Base-by-base conservation (phyloP, 176 grass and related monocot species). In the Secale cereale region DNA sequence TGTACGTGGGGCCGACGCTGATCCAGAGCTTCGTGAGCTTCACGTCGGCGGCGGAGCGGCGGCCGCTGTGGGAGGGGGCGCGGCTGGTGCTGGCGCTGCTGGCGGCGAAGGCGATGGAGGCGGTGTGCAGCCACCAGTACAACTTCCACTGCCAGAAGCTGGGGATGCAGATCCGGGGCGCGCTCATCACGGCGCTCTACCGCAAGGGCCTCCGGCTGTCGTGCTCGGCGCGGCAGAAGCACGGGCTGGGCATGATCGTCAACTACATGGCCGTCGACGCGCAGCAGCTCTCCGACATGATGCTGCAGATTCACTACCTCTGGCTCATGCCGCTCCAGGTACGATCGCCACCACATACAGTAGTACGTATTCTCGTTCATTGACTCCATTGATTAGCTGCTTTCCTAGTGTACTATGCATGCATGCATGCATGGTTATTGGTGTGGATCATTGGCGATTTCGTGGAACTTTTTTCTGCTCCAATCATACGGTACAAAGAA, bases 221-320 rank as follows among this genome's bases (percentile, higher is more conserved):
- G 3, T 94, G 97, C 83, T 91, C 91, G 0, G 93, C 97, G 1
- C 30, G 97, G 11, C 97, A 99, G 78, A 35, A 41, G 8, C 97
- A 99, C 54, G 97, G 97, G 1, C 83, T 99, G 2, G 97, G 97
- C 65, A 96, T 94, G 90, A 99, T 99, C 80, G 93, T 99, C 56
- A 99, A 99, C 86, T 95, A 95, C 87, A 99, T 99, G 97, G 93
- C 97, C 52, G 97, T 99, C 20, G 97, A 99, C 73, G 97, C 97
- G 27, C 97, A 99, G 92, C 97, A 99, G 85, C 86, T 99, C 2
- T 87, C 97, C 16, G 97, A 99, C 84, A 96, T 99, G 97, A 99
- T 96, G 93, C 78, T 96, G 4, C 97, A 99, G 76, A 96, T 99
- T 3, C 63, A 99, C 84, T 94, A 99, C 86, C 86, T 99, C 4